Base-by-base conservation (phyloP, 192 early-diverging fungal genomes). In the Gryganskiella cystojenkinii region DNA sequence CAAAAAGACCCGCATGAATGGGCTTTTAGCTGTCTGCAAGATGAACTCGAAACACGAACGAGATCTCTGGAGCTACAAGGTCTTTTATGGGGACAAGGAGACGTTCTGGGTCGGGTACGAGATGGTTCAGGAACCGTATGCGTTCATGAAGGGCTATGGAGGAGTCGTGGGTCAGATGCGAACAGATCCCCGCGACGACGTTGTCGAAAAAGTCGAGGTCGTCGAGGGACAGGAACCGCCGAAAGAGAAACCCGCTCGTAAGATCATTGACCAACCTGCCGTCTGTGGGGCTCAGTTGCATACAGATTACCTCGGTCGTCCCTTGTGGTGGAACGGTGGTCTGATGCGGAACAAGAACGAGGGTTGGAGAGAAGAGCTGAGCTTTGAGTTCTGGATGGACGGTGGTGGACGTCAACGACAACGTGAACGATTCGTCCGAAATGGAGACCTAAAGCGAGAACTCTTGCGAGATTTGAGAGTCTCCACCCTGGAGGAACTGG, bases 31-130 rank as follows among this genome's bases (percentile, higher is more conserved):
- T 0, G 80, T 74, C 0, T 90, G 88, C 64, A 78, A 84, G 57
- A 67, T 88, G 64, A 90, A 89, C 37, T 9, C 40, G 27, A 60
- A 67, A 15, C 34, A n/a, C 2, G 72, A 75, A 40, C 71, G 85
- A 15, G 82, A 86, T 31, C 27, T 71, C 14, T 53, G 80, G 13
- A 67, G 81, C 15, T 86, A 86, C 49, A 67, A 50, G 2, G 43
- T 72, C 33, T 61, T 79, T 8, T 79, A 83, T 52, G 88, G 89
- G 22, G 89, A 91, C 71, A 91, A 91, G 64, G 90, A 80, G 47
- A 80, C 88, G 4, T 90, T 87, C 44, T 90, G 88, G 88, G 55
- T 85, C 33, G 87, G 84, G 2, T 81, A 63, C 49, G 88, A 90
- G 64, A 69, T 84, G 59, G 56, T 76, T 25, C 79, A 84, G 19